Conservation (phyloP, 2,329 filamentous ascomycete genomes). For the Akanthomyces uredinophilus region DNA sequence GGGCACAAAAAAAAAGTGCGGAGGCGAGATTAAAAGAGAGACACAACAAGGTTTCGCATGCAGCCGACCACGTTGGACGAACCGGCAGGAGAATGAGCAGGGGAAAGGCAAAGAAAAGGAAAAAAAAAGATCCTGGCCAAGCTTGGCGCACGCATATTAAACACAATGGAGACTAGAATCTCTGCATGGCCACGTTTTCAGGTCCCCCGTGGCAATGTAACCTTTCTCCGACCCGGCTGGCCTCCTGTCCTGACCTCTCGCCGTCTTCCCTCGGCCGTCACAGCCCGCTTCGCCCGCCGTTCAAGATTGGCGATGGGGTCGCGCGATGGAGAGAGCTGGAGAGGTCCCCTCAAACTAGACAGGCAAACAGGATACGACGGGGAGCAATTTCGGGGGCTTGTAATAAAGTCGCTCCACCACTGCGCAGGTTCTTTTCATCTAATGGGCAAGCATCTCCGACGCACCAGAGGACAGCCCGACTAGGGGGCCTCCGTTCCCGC, state of each 20-base stretch:
- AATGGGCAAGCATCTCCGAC: slow-evolving; percentile 1
- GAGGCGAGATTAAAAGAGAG: slow-evolving; percentile 3
- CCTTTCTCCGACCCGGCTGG: background rate
- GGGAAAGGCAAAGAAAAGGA: too few relatives aligned
- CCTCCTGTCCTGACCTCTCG: background rate
- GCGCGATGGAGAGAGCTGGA: background rate
- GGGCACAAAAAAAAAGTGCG: background rate
- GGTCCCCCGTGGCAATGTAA: too few relatives aligned
- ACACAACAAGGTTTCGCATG: background rate
- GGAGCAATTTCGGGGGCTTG: background rate
- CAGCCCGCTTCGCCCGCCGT: background rate
- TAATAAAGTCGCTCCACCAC: background rate
- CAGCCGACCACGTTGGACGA: background rate
- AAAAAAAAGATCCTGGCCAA: too few relatives aligned
- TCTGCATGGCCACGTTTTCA: too few relatives aligned
- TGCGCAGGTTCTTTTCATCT: background rate
- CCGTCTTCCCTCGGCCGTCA: background rate
- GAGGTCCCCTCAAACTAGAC: too few relatives aligned
- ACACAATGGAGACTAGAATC: background rate
- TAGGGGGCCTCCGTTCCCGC: background rate
- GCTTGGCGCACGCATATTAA: background rate
- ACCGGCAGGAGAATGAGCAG: too few relatives aligned
- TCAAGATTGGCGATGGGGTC: slow-evolving; percentile 6
- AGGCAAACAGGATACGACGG: background rate
- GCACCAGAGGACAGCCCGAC: background rate